These are phyloP conservation scores for Metschnikowia similis DNA, from an alignment of 805 yeast genomes.

Conservation along the genomic window DNA sequence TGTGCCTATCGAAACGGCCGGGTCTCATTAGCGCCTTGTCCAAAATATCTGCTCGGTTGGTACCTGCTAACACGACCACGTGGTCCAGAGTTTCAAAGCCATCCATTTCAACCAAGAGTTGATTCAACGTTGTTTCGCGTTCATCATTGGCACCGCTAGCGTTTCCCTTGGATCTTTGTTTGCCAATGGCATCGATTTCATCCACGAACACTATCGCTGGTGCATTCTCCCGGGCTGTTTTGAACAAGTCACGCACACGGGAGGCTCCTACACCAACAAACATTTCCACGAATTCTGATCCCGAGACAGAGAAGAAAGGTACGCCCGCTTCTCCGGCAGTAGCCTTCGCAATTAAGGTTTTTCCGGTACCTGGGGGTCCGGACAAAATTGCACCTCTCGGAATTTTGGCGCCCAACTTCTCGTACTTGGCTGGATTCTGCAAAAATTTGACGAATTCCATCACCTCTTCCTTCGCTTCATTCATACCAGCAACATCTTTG, in stretches of 20 bases:
- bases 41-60: constrained; percentile 86
- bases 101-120: constrained; percentile 91
- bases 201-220: constrained; percentile 90
- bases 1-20: constrained; percentile 90
- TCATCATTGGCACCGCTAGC: constrained; percentile 80
- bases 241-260: constrained; percentile 87
- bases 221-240: constrained; percentile 83
- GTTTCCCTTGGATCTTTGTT: constrained; percentile 67
- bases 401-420: constrained; percentile 85
- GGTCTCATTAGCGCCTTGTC: constrained; percentile 91
- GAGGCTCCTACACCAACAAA: constrained; percentile 96
- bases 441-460: constrained; percentile 92
- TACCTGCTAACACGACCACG: constrained; percentile 91
- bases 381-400: constrained; percentile 93
- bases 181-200: constrained; percentile 95
- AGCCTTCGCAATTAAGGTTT: constrained; percentile 86
- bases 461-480: constrained; percentile 90
- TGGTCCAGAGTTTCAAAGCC: constrained; percentile 87
- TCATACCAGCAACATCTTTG: constrained; percentile 91
- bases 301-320: constrained; percentile 86
- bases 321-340: constrained; percentile 97
- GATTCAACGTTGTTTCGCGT: constrained; percentile 89
- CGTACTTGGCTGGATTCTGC: constrained; percentile 81
- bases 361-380: constrained; percentile 98
- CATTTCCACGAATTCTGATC: constrained; percentile 96